Evolutionary conservation across 768 basidiomycete genomes (phyloP).

Genomic region (Naematelia encephala): DNA sequence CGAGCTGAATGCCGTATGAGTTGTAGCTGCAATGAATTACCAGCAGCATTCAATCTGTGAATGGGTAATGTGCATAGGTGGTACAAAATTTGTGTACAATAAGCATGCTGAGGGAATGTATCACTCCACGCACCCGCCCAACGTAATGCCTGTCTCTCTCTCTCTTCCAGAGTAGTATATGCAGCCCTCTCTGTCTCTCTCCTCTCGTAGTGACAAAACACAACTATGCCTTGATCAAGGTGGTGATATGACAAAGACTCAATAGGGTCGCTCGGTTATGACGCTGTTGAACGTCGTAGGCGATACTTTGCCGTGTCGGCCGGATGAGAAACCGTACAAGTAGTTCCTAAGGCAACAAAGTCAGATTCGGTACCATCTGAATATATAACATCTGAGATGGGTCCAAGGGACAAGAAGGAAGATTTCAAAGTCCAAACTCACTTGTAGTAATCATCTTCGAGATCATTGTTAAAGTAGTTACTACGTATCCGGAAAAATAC

Average conservation of each 20-base stretch:
- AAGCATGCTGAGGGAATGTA: too few relatives aligned
- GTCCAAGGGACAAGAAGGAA: neutral
- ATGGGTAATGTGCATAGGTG: too few relatives aligned
- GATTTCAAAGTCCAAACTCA: conserved; percentile 18
- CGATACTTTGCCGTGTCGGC: conserved; percentile 28
- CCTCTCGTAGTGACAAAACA: too few relatives aligned
- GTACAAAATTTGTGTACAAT: too few relatives aligned
- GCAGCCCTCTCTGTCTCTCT: too few relatives aligned
- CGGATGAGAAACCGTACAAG: conserved; percentile 44
- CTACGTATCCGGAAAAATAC: conserved; percentile 97
- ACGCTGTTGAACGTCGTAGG: conserved; percentile 6
- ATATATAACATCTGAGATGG: neutral
- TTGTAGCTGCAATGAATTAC: too few relatives aligned
- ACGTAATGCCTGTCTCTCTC: too few relatives aligned
- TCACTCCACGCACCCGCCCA: too few relatives aligned
- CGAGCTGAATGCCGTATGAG: too few relatives aligned
- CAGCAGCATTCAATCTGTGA: too few relatives aligned
- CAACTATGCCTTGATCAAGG: too few relatives aligned
- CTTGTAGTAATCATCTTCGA: conserved; percentile 64
- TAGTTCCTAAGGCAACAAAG: conserved; percentile 27
- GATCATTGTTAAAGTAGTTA: conserved; percentile 81
- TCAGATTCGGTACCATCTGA: neutral
- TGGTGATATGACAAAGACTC: conserved; percentile 9
- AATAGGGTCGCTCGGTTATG: conserved; percentile 33
- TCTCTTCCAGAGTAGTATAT: too few relatives aligned